Evolutionary conservation across 768 basidiomycete genomes (phyloP).

Genomic region (Pulveroboletus ravenelii): DNA sequence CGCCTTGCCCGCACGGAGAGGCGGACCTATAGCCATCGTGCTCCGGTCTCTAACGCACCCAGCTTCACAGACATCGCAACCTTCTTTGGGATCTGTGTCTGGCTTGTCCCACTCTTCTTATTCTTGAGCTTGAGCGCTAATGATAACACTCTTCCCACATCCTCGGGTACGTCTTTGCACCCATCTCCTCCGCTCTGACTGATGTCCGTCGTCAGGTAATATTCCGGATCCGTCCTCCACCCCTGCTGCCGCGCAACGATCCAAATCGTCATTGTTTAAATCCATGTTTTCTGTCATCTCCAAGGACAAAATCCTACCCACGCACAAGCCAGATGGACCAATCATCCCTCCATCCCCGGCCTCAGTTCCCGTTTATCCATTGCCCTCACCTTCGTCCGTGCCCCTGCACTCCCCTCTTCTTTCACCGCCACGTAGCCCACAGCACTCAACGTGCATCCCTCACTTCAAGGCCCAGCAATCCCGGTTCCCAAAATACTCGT

Average conservation of each 20-base stretch:
- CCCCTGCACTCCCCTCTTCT: slow-evolving; percentile 17
- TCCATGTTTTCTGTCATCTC: slow-evolving; percentile 49
- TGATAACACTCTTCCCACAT: slow-evolving; percentile 86
- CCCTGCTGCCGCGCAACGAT: slow-evolving; percentile 32
- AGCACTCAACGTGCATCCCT: slow-evolving; percentile 8
- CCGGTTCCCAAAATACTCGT: slow-evolving; percentile 37
- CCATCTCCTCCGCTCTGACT: neutral
- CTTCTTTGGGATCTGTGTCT: slow-evolving; percentile 82
- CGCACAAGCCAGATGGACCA: slow-evolving; percentile 58
- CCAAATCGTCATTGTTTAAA: slow-evolving; percentile 65
- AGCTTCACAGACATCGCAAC: slow-evolving; percentile 74
- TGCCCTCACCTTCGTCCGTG: slow-evolving; percentile 29
- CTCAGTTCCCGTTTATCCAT: slow-evolving; percentile 12
- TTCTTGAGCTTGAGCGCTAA: slow-evolving; percentile 96
- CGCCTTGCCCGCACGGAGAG: slow-evolving; percentile 60
- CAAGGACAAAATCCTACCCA: slow-evolving; percentile 40
- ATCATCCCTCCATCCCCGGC: slow-evolving; percentile 54
- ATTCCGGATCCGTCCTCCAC: slow-evolving; percentile 21
- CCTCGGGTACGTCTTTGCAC: slow-evolving; percentile 39
- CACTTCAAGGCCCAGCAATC: slow-evolving; percentile 37
- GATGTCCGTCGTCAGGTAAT: slow-evolving; percentile 5
- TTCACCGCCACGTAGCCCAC: slow-evolving; percentile 23
- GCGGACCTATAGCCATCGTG: slow-evolving; percentile 44
- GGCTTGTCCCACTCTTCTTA: slow-evolving; percentile 86
- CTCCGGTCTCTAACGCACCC: slow-evolving; percentile 30